Evolutionary conservation across 495 filamentous ascomycete species (phyloP).

Genomic region (Penicillium tannophilum): DNA sequence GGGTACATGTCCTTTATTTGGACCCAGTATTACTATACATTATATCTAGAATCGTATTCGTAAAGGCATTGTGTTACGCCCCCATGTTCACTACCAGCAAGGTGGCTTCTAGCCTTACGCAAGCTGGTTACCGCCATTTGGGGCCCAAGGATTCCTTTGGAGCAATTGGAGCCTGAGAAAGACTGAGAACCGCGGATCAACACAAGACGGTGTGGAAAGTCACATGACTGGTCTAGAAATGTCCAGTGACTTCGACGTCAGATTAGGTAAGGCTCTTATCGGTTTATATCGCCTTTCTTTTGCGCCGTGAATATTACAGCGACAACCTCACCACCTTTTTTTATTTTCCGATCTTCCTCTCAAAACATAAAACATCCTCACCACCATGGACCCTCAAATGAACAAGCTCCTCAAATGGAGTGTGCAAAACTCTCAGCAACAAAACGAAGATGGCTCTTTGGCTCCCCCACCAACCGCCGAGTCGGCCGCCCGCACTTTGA

Average conservation of each 20-base stretch:
- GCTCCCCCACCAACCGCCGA: slow-evolving; percentile 45
- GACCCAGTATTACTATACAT: too few relatives aligned
- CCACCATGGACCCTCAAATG: slow-evolving; percentile 53
- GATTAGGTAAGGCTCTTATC: slow-evolving; percentile 11
- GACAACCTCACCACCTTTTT: too few relatives aligned
- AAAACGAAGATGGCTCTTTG: slow-evolving; percentile 29
- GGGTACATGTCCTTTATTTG: slow-evolving; percentile 10
- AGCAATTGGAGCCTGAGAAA: background rate
- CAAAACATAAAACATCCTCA: too few relatives aligned
- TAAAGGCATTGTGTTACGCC: background rate
- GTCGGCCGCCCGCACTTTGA: slow-evolving; percentile 50
- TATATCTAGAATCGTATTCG: background rate
- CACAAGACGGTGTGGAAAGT: slow-evolving; percentile 11
- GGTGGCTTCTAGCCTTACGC: slow-evolving; percentile 6
- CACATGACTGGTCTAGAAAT: slow-evolving; percentile 28
- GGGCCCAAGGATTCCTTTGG: background rate
- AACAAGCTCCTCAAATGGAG: slow-evolving; percentile 92
- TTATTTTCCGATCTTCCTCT: too few relatives aligned
- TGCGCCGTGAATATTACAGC: too few relatives aligned
- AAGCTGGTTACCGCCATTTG: slow-evolving; percentile 21
- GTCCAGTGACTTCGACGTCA: slow-evolving; percentile 17
- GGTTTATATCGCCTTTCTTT: background rate
- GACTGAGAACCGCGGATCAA: too few relatives aligned
- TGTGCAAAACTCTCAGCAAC: slow-evolving; percentile 72
- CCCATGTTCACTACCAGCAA: slow-evolving; percentile 10